phyloP scores from a whole-genome alignment of 306 rosid genomes.

The Gastrolobium bilobum region DNA sequence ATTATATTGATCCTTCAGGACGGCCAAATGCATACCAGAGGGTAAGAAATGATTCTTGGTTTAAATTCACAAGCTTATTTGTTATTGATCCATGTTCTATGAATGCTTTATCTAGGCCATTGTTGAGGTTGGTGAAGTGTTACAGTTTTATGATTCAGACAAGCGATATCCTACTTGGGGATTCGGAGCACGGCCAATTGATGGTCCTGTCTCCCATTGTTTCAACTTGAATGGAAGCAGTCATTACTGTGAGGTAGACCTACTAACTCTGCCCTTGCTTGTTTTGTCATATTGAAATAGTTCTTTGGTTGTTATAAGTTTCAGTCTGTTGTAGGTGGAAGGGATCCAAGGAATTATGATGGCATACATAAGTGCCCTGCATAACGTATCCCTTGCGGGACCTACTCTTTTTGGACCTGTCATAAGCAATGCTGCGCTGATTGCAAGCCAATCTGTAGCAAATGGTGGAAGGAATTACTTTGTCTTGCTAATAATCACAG shows the following conservation, averaged over 20 bases:
- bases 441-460: slow-evolving; percentile 79
- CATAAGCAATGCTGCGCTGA: slow-evolving; percentile 71
- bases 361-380: slow-evolving; percentile 86
- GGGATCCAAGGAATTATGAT: slow-evolving; percentile 89
- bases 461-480: slow-evolving; percentile 76
- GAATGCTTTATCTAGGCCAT: slow-evolving; percentile 70
- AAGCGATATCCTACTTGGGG: slow-evolving; percentile 91
- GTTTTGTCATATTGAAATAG: slow-evolving; percentile 41
- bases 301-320: slow-evolving; percentile 30
- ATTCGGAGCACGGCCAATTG: slow-evolving; percentile 89
- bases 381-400: slow-evolving; percentile 89
- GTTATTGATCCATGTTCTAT: slow-evolving; percentile 38
- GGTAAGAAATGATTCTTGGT: slow-evolving; percentile 62
- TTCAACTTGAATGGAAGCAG: slow-evolving; percentile 89
- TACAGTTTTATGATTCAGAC: slow-evolving; percentile 82
- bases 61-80: slow-evolving; percentile 17
- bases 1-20: slow-evolving; percentile 86
- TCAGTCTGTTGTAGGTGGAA: slow-evolving; percentile 73
- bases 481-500: slow-evolving; percentile 83
- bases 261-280: slow-evolving; percentile 41
- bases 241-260: slow-evolving; percentile 75
- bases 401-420: slow-evolving; percentile 88
- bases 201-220: slow-evolving; percentile 91
- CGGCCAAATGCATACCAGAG: slow-evolving; percentile 85
- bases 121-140: slow-evolving; percentile 80